Evolutionary conservation across 768 basidiomycete species (phyloP).

Genomic region (Myochromella boudieri): DNA sequence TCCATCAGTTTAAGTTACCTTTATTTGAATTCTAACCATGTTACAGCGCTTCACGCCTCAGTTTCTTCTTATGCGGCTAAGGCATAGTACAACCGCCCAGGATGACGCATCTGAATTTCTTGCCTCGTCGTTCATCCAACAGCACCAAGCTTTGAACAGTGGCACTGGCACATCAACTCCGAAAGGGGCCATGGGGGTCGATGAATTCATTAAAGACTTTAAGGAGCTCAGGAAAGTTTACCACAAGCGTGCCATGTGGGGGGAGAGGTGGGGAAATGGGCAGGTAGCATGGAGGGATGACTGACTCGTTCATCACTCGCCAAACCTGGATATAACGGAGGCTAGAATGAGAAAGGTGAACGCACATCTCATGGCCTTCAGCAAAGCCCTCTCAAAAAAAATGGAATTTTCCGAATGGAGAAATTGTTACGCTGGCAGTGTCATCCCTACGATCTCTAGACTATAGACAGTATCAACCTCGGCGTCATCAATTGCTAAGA

Average conservation of each 20-base stretch:
- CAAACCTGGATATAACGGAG: background rate
- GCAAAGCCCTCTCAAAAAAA: background rate
- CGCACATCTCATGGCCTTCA: background rate
- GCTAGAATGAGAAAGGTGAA: background rate
- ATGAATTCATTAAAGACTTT: slow-evolving; percentile 87
- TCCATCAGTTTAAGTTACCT: background rate
- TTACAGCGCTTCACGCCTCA: slow-evolving; percentile 80
- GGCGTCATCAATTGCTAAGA: background rate
- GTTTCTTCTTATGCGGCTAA: slow-evolving; percentile 84
- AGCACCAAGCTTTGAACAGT: slow-evolving; percentile 33
- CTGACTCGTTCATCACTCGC: slow-evolving; percentile 20
- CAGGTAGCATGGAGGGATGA: slow-evolving; percentile 86
- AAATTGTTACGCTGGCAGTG: background rate
- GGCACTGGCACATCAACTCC: slow-evolving; percentile 35
- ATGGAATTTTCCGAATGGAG: background rate
- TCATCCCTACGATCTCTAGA: background rate
- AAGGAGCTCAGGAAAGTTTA: slow-evolving; percentile 86
- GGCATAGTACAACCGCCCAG: slow-evolving; percentile 86
- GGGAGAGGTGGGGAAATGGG: slow-evolving; percentile 81
- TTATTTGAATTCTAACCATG: background rate
- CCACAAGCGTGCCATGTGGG: slow-evolving; percentile 91
- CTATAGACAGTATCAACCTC: background rate
- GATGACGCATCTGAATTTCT: slow-evolving; percentile 87
- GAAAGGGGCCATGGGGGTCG: slow-evolving; percentile 58
- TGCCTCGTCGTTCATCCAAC: slow-evolving; percentile 80